Evolutionary conservation across 2,329 filamentous ascomycete species (phyloP), one percentile per base, ranked within the genome.

Genomic region (Cladosporium sp.): DNA sequence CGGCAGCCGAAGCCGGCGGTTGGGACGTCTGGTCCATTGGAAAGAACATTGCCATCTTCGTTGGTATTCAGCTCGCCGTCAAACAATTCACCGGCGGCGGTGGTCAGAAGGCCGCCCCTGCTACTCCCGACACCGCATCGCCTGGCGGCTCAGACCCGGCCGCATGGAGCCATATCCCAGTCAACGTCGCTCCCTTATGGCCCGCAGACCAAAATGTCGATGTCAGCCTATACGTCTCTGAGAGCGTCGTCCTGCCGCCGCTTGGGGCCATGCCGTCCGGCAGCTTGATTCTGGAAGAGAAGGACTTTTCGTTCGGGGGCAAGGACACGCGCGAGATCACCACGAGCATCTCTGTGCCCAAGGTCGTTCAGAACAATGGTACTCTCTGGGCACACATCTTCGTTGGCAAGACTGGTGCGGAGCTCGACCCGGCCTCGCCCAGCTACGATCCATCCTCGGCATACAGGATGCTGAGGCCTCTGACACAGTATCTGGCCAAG

Each of bases 301-400:
- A 84, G 68, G 78, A 79, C 55, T 97, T 96, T 69, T 55, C 58
- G 13, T 40, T 66, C 40, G 59, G 61, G 18, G 89, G 78, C 65
- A 85, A 83, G 52, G 90, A 97, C 62, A 85, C 80, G 64, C 82
- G 93, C 51, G 78, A 85, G 49, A 79, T 91, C 52, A 84, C 92
- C 59, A 88, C 87, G 6, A 84, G 77, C 32, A 89, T 99, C 65
- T 72, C 77, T 3, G 83, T 97, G 3, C 92, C 93, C 2, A 76
- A 77, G 55, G 77, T 82, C 37, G 90, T 95, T 0, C 91, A 96
- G 75, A 80, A 90, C 59, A 97, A 97, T 67, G 90, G 89, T 29
- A 96, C 92, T 1, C 79, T 99, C 8, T 96, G 89, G 84, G 92
- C 88, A 2, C 93, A 99, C 69, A 95, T 97, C 70, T 96, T 90